Evolutionary conservation across 129 eudicot genomes (phyloP), one percentile per base, ranked within the genome.

Genomic region (Erigeron canadensis): DNA sequence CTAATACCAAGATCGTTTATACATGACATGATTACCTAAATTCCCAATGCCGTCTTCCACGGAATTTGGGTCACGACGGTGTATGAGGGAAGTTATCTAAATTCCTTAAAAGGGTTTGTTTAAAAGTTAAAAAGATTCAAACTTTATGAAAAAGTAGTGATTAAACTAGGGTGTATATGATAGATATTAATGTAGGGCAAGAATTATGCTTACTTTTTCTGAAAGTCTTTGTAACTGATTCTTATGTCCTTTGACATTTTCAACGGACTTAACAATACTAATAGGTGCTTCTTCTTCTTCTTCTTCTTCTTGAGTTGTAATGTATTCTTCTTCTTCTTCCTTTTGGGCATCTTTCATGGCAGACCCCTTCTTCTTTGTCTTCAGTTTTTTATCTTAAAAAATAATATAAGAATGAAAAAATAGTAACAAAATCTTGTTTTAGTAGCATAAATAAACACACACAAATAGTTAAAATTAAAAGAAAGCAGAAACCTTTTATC

Each of bases 191-290:
- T 8, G 15, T 7, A 16, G 37, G 15, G 15, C 41, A 57, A 5
- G 16, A 67, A 45, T 5, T 15, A 18, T n/a, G 64, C 8, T 67
- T 13, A 86, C 93, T 86, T 87, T 87, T 54, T 87, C 75, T 71
- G 84, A 82, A 58, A 87, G 93, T 56, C 93, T 81, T 62, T 87
- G 83, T 48, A 87, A 79, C 62, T 87, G 93, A 58, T 57, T 67
- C 79, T 71, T 71, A 45, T 87, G 93, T 69, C 51, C 85, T 18
- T 22, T 79, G 10, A 73, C 89, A 39, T 75, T 70, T 45, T 79
- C 76, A 62, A 65, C 70, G 54, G 81, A 5, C 80, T 72, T 69
- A 5, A 65, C 15, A 51, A 28, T 28, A 28, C 34, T 28, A 28
- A 28, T 28, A 28, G 80, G 60, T 28, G 40, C 59, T 76, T 62